These are phyloP conservation scores for Magnusiomyces fungicola DNA, from an alignment of 1,139 yeast genomes.

Conservation along the genomic window DNA sequence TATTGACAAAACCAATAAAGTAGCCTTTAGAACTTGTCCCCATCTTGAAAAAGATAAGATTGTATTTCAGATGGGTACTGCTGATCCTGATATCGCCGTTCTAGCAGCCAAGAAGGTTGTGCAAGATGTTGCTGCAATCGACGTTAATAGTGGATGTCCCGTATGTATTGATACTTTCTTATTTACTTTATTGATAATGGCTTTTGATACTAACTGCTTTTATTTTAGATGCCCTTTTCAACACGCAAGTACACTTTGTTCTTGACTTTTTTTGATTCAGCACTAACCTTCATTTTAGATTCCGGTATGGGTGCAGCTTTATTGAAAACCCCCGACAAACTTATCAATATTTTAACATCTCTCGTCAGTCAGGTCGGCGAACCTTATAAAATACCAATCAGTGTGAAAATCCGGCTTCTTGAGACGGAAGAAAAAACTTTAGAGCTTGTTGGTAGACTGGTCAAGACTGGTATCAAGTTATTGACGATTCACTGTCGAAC, in stretches of 20 bases:
- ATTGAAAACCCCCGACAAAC: conserved; percentile 67
- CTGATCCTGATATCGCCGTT: conserved; percentile 78
- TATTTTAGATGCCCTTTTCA: conserved; percentile 12
- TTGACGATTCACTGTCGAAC: conserved; percentile 90
- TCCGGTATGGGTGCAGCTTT: conserved; percentile 98
- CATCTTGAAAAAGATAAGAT: conserved; percentile 52
- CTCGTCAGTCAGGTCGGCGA: conserved; percentile 75
- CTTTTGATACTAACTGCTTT: too few species aligned
- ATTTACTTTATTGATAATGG: too few species aligned
- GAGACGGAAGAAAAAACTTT: conserved; percentile 57
- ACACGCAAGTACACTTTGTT: not conserved
- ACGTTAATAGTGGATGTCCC: conserved; percentile 94
- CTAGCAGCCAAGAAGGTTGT: conserved; percentile 77
- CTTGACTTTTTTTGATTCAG: conserved; percentile 54
- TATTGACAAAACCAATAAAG: conserved; percentile 35
- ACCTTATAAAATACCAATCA: conserved; percentile 70
- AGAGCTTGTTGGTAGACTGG: conserved; percentile 52
- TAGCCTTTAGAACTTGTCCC: conserved; percentile 70
- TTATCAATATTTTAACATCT: conserved; percentile 57
- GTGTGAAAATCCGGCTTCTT: conserved; percentile 79
- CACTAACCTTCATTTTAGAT: not conserved
- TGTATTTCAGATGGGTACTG: conserved; percentile 86
- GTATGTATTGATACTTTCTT: conserved; percentile 40
- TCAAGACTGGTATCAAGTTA: conserved; percentile 74
- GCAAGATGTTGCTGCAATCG: conserved; percentile 84